Evolutionary conservation across 306 rosid genomes (phyloP).

Genomic region (Quercus aquifolioides): DNA sequence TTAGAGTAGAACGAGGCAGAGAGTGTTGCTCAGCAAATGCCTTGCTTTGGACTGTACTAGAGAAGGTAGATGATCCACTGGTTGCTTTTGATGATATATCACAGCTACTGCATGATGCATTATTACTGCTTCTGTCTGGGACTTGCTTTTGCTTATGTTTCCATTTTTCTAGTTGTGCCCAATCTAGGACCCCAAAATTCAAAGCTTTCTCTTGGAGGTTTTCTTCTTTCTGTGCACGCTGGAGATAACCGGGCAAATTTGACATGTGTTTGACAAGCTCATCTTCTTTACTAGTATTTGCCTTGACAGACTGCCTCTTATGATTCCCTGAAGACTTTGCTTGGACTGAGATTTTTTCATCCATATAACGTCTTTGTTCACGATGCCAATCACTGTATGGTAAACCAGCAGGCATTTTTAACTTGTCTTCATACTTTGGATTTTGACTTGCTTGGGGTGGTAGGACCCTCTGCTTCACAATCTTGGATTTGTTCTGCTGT

Average conservation of each 20-base stretch:
- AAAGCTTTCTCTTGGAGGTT: slow-evolving; percentile 62
- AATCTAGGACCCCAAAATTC: slow-evolving; percentile 90
- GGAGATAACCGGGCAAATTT: slow-evolving; percentile 76
- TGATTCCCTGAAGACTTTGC: slow-evolving; percentile 13
- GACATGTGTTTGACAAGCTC: slow-evolving; percentile 95
- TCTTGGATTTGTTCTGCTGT: slow-evolving; percentile 34
- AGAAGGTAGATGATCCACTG: slow-evolving; percentile 24
- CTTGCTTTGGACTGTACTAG: slow-evolving; percentile 22
- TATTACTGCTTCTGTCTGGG: slow-evolving; percentile 31
- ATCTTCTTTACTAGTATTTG: slow-evolving; percentile 43
- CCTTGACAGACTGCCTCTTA: slow-evolving; percentile 31
- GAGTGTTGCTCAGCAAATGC: slow-evolving; percentile 22
- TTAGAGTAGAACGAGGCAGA: slow-evolving; percentile 28
- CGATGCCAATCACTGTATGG: slow-evolving; percentile 26
- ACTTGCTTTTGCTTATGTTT: slow-evolving; percentile 42
- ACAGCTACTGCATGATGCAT: slow-evolving; percentile 28
- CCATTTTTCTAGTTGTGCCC: slow-evolving; percentile 84
- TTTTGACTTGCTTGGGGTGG: slow-evolving; percentile 31
- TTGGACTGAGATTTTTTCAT: slow-evolving; percentile 12
- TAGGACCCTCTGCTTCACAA: slow-evolving; percentile 32
- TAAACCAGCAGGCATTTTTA: slow-evolving; percentile 30
- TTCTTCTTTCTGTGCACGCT: slow-evolving; percentile 46
- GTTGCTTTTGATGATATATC: slow-evolving; percentile 30
- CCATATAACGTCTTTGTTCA: slow-evolving; percentile 24
- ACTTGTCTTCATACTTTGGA: slow-evolving; percentile 27